Conservation (phyloP, 208 protist species). For the Leishmania gerbilli region DNA sequence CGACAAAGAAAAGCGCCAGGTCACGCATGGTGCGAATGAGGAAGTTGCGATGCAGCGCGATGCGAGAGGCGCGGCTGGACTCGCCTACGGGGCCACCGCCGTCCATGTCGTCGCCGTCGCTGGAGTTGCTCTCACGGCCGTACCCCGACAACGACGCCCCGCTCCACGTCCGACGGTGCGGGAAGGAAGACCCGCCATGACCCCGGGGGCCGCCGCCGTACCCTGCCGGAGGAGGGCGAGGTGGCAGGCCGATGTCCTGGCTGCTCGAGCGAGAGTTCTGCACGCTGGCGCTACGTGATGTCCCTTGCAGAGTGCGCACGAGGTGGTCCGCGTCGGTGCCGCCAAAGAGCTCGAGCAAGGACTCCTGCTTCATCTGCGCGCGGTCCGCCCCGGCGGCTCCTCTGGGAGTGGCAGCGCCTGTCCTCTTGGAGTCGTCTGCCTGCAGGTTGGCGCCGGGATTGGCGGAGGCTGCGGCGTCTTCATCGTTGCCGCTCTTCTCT, state of each 20-base stretch:
- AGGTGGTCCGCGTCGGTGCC: conserved; percentile 40
- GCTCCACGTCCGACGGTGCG: conserved; percentile 23
- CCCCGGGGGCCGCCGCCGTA: conserved; percentile 7
- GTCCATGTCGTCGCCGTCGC: conserved; percentile 22
- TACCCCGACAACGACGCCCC: conserved; percentile 22
- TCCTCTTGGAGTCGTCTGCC: background rate
- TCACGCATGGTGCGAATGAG: conserved; percentile 54
- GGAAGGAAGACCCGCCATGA: conserved; percentile 16
- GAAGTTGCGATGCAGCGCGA: conserved; percentile 40
- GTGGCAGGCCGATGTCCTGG: conserved; percentile 32
- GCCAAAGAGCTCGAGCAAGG: conserved; percentile 75
- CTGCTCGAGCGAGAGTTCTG: conserved; percentile 32
- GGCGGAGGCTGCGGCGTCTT: background rate
- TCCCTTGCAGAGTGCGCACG: conserved; percentile 26
- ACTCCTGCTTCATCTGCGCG: conserved; percentile 55
- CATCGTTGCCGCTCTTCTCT: conserved; percentile 13
- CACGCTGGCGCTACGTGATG: conserved; percentile 16
- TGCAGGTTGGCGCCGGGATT: background rate
- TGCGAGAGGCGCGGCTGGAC: conserved; percentile 4
- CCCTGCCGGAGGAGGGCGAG: conserved; percentile 25
- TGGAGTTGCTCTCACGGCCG: conserved; percentile 14
- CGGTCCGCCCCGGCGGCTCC: conserved; percentile 9
- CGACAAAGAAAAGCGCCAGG: conserved; percentile 56
- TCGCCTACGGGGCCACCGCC: conserved; percentile 20
- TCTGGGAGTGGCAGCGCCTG: background rate